phyloP scores from a whole-genome alignment of 371 early-diverging fungal genomes.

The Rhizopus delemar region DNA sequence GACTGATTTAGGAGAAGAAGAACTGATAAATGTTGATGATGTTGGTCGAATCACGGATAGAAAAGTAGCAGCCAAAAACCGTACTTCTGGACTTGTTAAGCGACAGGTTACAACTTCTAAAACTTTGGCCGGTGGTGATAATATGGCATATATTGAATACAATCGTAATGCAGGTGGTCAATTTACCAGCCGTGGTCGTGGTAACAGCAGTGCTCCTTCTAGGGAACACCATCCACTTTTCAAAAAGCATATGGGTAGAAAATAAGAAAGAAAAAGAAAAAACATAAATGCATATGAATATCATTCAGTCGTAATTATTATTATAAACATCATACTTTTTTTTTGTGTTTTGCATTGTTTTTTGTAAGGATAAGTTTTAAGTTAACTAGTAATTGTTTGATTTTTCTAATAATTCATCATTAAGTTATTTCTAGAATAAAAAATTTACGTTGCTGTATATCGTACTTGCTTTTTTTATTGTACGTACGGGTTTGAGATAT shows the following conservation, averaged over 20 bases:
- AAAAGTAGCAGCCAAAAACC: conserved; percentile 43
- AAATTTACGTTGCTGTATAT: too few species aligned
- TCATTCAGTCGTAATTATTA: too few species aligned
- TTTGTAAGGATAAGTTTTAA: too few species aligned
- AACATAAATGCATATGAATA: too few species aligned
- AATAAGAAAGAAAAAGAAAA: conserved; percentile 14
- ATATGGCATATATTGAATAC: conserved; percentile 94
- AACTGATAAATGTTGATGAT: conserved; percentile 40
- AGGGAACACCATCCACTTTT: conserved; percentile 71
- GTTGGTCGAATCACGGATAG: conserved; percentile 49
- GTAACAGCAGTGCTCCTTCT: conserved; percentile 31
- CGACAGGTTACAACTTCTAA: conserved; percentile 68
- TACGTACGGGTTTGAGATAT: too few species aligned
- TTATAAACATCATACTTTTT: too few species aligned
- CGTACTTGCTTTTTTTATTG: too few species aligned
- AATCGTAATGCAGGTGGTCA: conserved; percentile 46
- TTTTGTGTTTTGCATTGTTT: too few species aligned
- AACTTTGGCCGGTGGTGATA: conserved; percentile 87
- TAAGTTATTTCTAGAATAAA: too few species aligned
- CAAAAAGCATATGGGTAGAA: conserved; percentile 64
- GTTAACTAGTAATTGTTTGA: too few species aligned
- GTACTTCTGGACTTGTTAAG: conserved; percentile 32
- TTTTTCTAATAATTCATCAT: too few species aligned
- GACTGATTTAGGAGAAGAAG: conserved; percentile 68
- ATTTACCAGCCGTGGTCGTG: conserved; percentile 44